These are phyloP conservation scores for Ceratorhiza oryzae-sativae DNA, from an alignment of 1,284 basidiomycete genomes.

Conservation along the genomic window DNA sequence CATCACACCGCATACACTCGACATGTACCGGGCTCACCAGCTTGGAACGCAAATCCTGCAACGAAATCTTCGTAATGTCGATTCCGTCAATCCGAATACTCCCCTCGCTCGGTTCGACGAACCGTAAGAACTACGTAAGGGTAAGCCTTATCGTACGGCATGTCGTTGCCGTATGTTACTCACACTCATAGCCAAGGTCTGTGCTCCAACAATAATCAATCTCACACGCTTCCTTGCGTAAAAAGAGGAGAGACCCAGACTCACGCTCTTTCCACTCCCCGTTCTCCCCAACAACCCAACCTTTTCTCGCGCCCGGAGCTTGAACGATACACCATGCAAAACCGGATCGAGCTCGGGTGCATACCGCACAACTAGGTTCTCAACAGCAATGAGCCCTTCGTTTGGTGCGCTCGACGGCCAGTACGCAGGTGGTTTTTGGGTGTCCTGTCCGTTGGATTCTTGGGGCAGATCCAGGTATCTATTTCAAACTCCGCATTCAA, in stretches of 20 bases:
- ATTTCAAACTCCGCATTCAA: not conserved
- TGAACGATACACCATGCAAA: constrained; percentile 71
- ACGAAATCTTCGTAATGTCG: constrained; percentile 79
- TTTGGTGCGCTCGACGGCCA: constrained; percentile 67
- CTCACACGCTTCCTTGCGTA: not conserved
- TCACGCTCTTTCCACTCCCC: constrained; percentile 59
- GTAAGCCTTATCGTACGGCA: constrained; percentile 71
- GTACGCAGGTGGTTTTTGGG: constrained; percentile 64
- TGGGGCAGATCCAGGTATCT: constrained; percentile 75
- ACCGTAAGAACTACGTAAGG: constrained; percentile 68
- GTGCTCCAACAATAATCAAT: constrained; percentile 11
- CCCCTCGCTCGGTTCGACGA: constrained; percentile 77
- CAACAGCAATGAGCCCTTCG: constrained; percentile 57
- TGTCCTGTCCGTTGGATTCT: constrained; percentile 63
- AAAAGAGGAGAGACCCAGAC: not conserved
- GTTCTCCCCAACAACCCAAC: constrained; percentile 74
- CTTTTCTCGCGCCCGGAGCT: constrained; percentile 74
- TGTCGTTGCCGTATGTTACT: constrained; percentile 50
- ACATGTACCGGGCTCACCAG: constrained; percentile 42
- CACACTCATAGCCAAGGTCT: constrained; percentile 40
- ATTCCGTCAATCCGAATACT: constrained; percentile 78
- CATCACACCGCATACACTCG: not conserved
- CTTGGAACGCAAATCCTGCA: constrained; percentile 75
- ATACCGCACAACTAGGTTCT: constrained; percentile 74
- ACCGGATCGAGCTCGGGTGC: constrained; percentile 75